Percentiles rank a stretch among this genome's conserved stretches.
phyloP scores from a whole-genome alignment of 1,284 basidiomycete species.

The Boletus chippewaensis region DNA sequence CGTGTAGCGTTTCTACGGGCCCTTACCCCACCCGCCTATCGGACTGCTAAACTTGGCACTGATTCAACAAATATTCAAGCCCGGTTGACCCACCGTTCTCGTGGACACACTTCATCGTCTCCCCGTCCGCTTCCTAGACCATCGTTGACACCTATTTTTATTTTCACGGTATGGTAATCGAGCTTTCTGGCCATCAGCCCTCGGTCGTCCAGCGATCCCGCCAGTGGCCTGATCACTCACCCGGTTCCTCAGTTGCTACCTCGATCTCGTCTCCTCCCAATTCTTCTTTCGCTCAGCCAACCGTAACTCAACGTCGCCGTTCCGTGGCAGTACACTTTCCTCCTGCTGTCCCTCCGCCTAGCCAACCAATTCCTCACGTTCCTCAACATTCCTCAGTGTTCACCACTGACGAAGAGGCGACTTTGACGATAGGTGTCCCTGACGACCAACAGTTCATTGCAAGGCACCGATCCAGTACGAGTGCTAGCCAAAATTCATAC shows the following conservation, averaged over 20 bases:
- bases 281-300: conserved; percentile 32
- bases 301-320: conserved; percentile 49
- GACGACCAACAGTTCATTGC: conserved; percentile 20
- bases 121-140: neutral
- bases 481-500: conserved; percentile 36
- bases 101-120: neutral
- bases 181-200: conserved; percentile 43
- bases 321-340: conserved; percentile 57
- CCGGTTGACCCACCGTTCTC: conserved; percentile 9
- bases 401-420: conserved; percentile 22
- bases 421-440: conserved; percentile 6
- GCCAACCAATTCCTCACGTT: conserved; percentile 60
- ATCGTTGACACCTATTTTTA: conserved; percentile 1
- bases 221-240: conserved; percentile 44
- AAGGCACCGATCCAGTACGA: conserved; percentile 27
- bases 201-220: conserved; percentile 36
- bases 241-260: conserved; percentile 23
- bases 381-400: conserved; percentile 32
- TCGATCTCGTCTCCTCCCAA: conserved; percentile 35
- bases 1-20: conserved; percentile 11
- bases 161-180: conserved; percentile 44
- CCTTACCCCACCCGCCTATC: neutral
- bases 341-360: conserved; percentile 67
- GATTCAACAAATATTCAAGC: conserved; percentile 11
- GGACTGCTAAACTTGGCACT: conserved; percentile 17